Evolutionary conservation across 331 rosid genomes (phyloP).

Genomic region (Spiraea crenata): DNA sequence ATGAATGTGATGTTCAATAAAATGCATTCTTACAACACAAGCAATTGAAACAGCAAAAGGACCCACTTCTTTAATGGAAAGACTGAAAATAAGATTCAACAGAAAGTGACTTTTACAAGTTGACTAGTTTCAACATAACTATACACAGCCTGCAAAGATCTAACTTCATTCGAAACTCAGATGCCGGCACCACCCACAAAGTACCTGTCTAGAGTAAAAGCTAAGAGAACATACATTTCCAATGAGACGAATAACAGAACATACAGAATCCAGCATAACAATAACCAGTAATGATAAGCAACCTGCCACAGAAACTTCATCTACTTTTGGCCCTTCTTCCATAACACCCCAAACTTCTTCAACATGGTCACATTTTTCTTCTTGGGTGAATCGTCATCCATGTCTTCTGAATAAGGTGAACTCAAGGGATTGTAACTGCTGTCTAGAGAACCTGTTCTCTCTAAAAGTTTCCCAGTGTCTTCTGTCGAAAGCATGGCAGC

Average conservation of each 20-base stretch:
- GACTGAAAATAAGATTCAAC: neutral
- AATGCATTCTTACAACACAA: neutral
- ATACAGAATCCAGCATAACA: neutral
- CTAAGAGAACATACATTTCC: neutral
- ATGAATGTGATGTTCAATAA: too few relatives aligned
- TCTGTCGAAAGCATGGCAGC: conserved; percentile 66
- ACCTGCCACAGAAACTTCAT: conserved; percentile 12
- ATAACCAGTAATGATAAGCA: neutral
- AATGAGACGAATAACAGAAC: conserved; percentile 2
- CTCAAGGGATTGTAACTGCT: conserved; percentile 47
- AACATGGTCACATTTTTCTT: conserved; percentile 76
- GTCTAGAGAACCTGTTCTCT: conserved; percentile 46
- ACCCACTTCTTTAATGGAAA: neutral
- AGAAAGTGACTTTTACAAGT: neutral
- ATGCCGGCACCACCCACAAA: neutral
- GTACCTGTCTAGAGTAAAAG: conserved; percentile 3
- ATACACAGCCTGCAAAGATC: conserved; percentile 5
- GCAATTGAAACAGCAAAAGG: too few relatives aligned
- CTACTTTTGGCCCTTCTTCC: conserved; percentile 76
- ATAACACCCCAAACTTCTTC: conserved; percentile 81
- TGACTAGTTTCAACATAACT: conserved; percentile 4
- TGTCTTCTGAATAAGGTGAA: conserved; percentile 65
- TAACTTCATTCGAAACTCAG: conserved; percentile 1
- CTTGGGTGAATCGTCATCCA: conserved; percentile 82
- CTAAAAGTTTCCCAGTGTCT: conserved; percentile 53